A percentile compares a stretch with the other conserved stretches of the same genome.
Conservation (phyloP, 345 rosid species). For the Hibiscus syriacus region DNA sequence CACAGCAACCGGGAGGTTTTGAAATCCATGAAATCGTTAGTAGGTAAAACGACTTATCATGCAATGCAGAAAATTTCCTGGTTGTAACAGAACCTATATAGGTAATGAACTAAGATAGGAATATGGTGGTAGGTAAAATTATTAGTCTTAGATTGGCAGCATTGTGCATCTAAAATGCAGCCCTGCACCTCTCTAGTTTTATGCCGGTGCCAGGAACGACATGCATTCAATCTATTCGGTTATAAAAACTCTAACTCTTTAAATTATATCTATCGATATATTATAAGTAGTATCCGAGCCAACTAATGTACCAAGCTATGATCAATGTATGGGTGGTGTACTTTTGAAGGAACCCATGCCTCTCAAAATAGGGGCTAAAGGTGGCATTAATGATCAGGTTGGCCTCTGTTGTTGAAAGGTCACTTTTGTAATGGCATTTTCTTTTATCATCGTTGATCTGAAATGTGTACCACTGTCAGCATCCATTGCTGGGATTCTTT, state of each 20-base stretch:
- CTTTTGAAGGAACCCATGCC: background rate
- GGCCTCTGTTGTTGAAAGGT: background rate
- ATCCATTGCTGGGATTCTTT: background rate
- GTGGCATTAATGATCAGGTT: background rate
- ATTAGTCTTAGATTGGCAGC: conserved; percentile 8
- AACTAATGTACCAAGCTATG: background rate
- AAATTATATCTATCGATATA: background rate
- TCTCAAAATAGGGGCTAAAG: no score
- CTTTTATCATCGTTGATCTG: background rate
- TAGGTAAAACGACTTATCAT: background rate
- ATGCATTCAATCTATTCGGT: no score
- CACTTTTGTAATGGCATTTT: background rate
- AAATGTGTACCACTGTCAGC: background rate
- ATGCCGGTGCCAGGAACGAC: conserved; percentile 5
- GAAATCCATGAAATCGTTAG: background rate
- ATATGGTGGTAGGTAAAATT: conserved; percentile 11
- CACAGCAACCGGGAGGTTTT: background rate
- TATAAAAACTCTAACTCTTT: background rate
- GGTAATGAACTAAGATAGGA: conserved; percentile 1
- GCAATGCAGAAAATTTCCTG: background rate
- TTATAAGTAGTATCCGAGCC: background rate
- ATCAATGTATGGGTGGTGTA: background rate
- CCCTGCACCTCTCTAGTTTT: conserved; percentile 8
- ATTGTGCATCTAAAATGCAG: conserved; percentile 10
- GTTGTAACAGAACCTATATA: background rate